These are phyloP conservation scores for Termitomyces sp. DNA, from an alignment of 768 basidiomycete genomes.

Conservation along the genomic window DNA sequence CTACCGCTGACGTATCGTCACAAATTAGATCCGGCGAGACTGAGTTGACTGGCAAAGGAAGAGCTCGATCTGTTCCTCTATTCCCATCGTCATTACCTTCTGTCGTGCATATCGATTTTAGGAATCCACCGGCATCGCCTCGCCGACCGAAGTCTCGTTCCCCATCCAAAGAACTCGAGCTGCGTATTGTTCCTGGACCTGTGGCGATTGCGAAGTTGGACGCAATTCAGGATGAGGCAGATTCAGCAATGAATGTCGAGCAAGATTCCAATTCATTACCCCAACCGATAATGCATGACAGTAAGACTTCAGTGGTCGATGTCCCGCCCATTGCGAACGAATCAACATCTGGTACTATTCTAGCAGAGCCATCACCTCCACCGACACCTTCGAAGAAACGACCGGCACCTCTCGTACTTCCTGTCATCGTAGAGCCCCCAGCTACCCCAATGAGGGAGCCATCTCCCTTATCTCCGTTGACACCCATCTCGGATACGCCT, in stretches of 20 bases:
- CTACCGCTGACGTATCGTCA: conserved; percentile 19
- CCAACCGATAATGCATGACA: conserved; percentile 11
- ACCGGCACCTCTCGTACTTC: background rate
- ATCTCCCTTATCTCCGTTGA: conserved; percentile 42
- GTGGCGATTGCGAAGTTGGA: conserved; percentile 14
- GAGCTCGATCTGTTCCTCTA: conserved; percentile 48
- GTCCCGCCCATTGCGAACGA: background rate
- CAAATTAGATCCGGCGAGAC: conserved; percentile 19
- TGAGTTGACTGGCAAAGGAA: conserved; percentile 25
- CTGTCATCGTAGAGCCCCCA: conserved; percentile 17
- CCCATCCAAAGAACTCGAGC: conserved; percentile 40
- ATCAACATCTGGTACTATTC: background rate
- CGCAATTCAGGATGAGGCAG: conserved; percentile 22
- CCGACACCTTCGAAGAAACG: background rate
- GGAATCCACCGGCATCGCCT: conserved; percentile 41
- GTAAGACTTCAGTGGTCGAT: background rate
- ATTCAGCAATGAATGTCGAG: conserved; percentile 24
- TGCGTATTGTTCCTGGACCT: conserved; percentile 27
- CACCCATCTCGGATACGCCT: conserved; percentile 53
- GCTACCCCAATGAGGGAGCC: conserved; percentile 22
- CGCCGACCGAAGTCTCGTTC: conserved; percentile 39
- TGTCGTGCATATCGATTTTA: conserved; percentile 40
- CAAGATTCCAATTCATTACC: conserved; percentile 10
- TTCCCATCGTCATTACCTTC: conserved; percentile 29
- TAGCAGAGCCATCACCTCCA: background rate